Conservation (phyloP, 73 alveolate species). For the Paramecium biaurelia region DNA sequence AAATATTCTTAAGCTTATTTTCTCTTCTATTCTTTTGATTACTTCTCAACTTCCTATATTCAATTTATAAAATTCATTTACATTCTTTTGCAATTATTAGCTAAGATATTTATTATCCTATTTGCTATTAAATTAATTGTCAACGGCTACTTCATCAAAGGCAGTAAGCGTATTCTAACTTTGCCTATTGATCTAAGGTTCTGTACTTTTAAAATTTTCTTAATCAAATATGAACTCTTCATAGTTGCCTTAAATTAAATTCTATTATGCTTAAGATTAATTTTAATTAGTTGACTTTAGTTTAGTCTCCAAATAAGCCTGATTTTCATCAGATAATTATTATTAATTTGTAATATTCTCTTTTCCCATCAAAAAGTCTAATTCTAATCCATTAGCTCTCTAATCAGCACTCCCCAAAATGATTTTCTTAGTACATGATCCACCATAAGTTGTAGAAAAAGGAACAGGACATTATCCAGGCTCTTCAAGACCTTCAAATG, state of each 20-base stretch:
- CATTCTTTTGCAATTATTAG: neutral
- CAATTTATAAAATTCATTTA: neutral
- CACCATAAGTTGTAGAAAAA: slow-evolving; percentile 75
- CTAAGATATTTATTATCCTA: neutral
- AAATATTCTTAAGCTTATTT: neutral
- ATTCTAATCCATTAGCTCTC: neutral
- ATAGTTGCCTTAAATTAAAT: neutral
- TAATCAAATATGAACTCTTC: neutral
- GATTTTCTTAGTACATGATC: slow-evolving; percentile 47
- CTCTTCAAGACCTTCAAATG: slow-evolving; percentile 73
- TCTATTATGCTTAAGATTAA: neutral
- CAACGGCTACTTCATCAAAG: neutral
- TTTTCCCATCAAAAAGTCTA: slow-evolving; percentile 23
- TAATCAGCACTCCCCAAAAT: slow-evolving; percentile 55
- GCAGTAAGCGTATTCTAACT: neutral
- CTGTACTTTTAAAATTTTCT: neutral
- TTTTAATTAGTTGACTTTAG: neutral
- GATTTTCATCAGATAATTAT: neutral
- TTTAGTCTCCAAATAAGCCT: neutral
- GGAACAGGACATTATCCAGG: slow-evolving; percentile 66
- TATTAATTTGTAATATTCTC: neutral
- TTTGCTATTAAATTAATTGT: neutral
- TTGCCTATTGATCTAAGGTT: neutral
- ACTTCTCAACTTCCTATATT: neutral
- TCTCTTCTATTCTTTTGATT: neutral